Evolutionary conservation across 192 early-diverging fungal species (phyloP).

Genomic region (Backusella tarrabulga): DNA sequence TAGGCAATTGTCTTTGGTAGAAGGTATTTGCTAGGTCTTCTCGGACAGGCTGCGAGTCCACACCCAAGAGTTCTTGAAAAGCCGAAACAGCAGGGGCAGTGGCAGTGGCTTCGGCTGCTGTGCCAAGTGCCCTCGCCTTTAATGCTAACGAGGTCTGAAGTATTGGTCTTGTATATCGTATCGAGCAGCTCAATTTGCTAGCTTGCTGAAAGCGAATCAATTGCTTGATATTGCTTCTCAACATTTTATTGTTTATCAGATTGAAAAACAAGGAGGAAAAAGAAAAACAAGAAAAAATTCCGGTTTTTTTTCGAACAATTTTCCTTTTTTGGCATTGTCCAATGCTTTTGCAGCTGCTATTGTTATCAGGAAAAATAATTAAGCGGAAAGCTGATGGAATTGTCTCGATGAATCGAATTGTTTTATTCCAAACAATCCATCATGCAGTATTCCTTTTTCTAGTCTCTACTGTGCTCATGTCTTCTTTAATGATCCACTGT

Average conservation of each 20-base stretch:
- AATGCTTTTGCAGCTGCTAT: neutral
- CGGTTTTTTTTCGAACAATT: neutral
- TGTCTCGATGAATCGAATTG: too few species aligned
- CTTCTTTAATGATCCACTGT: too few species aligned
- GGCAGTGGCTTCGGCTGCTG: neutral
- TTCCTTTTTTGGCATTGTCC: neutral
- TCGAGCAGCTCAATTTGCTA: neutral
- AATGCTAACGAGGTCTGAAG: neutral
- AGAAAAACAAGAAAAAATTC: neutral
- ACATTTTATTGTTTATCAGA: neutral
- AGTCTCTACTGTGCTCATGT: too few species aligned
- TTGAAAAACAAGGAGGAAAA: neutral
- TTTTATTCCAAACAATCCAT: too few species aligned
- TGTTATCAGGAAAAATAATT: neutral
- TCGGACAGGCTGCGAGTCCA: neutral
- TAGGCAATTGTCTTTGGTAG: conserved; percentile 58
- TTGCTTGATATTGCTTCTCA: neutral
- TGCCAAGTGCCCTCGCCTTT: neutral
- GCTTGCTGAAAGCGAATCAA: neutral
- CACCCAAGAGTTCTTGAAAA: conserved; percentile 18
- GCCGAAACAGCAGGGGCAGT: neutral
- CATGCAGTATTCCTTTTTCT: too few species aligned
- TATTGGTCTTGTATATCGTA: neutral
- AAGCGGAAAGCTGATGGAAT: neutral
- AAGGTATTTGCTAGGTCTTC: conserved; percentile 32